A percentile compares a stretch with the other conserved stretches of the same genome.
Evolutionary conservation across 2,329 filamentous ascomycete genomes (phyloP).

Genomic region (Calycina herbarum): DNA sequence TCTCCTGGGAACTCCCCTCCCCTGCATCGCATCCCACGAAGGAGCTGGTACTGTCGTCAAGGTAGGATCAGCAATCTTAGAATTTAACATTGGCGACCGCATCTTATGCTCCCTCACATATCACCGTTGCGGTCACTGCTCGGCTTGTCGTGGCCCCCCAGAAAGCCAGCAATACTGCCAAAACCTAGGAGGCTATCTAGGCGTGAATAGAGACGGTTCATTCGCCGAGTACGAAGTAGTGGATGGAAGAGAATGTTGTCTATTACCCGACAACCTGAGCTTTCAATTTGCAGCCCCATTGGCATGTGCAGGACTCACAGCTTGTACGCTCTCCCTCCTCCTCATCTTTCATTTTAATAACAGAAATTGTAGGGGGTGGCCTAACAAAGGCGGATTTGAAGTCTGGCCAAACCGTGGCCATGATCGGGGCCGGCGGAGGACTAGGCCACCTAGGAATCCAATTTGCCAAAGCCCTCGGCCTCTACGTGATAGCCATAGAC

Average conservation of each 20-base stretch:
- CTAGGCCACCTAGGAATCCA: slow-evolving; percentile 53
- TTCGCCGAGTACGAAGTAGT: slow-evolving; percentile 57
- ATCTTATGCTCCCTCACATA: slow-evolving; percentile 57
- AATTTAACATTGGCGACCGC: slow-evolving; percentile 38
- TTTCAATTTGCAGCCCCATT: slow-evolving; percentile 55
- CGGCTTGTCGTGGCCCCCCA: slow-evolving; percentile 48
- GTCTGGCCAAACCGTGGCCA: slow-evolving; percentile 42
- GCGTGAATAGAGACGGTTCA: slow-evolving; percentile 52
- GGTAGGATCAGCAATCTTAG: slow-evolving; percentile 35
- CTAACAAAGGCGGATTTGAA: slow-evolving; percentile 38
- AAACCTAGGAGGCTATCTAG: slow-evolving; percentile 46
- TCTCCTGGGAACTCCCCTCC: slow-evolving; percentile 48
- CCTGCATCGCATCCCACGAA: slow-evolving; percentile 50
- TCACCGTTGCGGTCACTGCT: slow-evolving; percentile 53
- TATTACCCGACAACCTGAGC: slow-evolving; percentile 49
- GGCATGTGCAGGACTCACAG: slow-evolving; percentile 54
- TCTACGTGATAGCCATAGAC: slow-evolving; percentile 54
- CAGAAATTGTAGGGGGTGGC: slow-evolving; percentile 36
- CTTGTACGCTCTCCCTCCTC: slow-evolving; percentile 1
- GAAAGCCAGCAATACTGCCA: slow-evolving; percentile 54
- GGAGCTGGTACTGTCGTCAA: slow-evolving; percentile 36
- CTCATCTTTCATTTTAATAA: background rate
- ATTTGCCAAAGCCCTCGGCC: slow-evolving; percentile 51
- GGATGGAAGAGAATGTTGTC: slow-evolving; percentile 48
- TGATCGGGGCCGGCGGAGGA: slow-evolving; percentile 52